These are phyloP conservation scores for Rhamnella rubrinervis DNA, from an alignment of 331 rosid species.

Conservation along the genomic window DNA sequence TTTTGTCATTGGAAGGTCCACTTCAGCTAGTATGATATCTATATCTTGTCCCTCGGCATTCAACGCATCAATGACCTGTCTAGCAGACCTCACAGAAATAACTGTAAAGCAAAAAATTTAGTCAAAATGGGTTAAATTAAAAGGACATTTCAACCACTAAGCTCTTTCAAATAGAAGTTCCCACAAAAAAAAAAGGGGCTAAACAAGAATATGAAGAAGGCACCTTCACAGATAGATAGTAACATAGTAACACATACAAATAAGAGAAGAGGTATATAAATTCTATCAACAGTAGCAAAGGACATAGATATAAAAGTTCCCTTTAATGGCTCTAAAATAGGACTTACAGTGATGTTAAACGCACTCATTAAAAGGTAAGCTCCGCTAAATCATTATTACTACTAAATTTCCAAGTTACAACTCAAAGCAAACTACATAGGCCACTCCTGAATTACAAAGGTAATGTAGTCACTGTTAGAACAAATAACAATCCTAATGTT, in stretches of 20 bases:
- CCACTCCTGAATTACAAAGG: not conserved
- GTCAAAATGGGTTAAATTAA: constrained; percentile 10
- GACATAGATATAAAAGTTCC: too few relatives aligned
- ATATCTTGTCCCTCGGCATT: constrained; percentile 90
- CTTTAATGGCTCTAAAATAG: too few relatives aligned
- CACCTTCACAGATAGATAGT: too few relatives aligned
- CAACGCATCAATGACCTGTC: constrained; percentile 92
- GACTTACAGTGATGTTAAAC: not conserved
- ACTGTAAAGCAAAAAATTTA: constrained; percentile 49
- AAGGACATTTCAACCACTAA: too few relatives aligned
- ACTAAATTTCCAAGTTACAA: not conserved
- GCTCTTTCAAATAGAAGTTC: too few relatives aligned
- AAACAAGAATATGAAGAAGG: too few relatives aligned
- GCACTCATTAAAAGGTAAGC: not conserved
- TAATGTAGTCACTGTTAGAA: not conserved
- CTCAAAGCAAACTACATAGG: not conserved
- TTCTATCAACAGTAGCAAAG: too few relatives aligned
- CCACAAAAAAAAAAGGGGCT: too few relatives aligned
- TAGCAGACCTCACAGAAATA: constrained; percentile 69
- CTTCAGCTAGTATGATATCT: constrained; percentile 86
- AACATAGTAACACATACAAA: too few relatives aligned
- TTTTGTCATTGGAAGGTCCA: constrained; percentile 82
- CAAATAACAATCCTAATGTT: too few relatives aligned
- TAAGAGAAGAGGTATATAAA: too few relatives aligned
- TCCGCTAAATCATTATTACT: not conserved